phyloP scores from a whole-genome alignment of 345 rosid genomes.

The Rhizophora apiculata region DNA sequence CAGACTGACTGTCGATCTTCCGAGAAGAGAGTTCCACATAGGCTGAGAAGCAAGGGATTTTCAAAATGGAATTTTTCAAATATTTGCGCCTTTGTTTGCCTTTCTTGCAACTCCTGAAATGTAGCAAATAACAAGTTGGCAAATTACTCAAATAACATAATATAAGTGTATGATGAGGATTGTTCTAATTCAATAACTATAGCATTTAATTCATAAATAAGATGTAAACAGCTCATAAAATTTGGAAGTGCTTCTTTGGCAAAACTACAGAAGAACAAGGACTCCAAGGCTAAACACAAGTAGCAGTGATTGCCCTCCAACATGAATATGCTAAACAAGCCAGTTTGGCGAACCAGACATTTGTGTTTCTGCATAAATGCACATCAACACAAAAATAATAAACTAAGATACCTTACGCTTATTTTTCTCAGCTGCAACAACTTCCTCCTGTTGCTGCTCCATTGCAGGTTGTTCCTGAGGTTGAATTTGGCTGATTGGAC shows the following conservation, averaged over 20 bases:
- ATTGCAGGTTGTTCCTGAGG: constrained; percentile 29
- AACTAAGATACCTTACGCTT: constrained; percentile 50
- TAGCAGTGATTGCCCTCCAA: not conserved
- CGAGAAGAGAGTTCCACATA: constrained; percentile 72
- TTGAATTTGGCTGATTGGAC: constrained; percentile 28
- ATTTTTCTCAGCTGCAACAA: constrained; percentile 35
- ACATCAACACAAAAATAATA: too few species aligned
- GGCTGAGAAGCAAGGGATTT: constrained; percentile 54
- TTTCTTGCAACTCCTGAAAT: constrained; percentile 50
- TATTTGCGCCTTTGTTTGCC: constrained; percentile 45
- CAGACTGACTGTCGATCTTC: constrained; percentile 50
- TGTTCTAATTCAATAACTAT: not conserved
- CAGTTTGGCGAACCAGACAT: not conserved
- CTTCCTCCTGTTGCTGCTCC: constrained; percentile 44
- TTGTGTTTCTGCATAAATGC: not conserved
- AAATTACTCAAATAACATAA: not conserved
- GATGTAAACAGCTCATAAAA: too few species aligned
- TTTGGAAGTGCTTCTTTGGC: too few species aligned
- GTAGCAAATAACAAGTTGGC: not conserved
- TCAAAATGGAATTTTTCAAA: constrained; percentile 43
- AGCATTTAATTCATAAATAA: too few species aligned
- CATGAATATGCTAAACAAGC: not conserved
- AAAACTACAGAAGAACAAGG: too few species aligned
- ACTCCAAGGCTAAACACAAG: too few species aligned
- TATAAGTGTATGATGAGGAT: not conserved